Base-by-base conservation (phyloP, 805 yeast genomes). In the Wickerhamomyces pijperi region DNA sequence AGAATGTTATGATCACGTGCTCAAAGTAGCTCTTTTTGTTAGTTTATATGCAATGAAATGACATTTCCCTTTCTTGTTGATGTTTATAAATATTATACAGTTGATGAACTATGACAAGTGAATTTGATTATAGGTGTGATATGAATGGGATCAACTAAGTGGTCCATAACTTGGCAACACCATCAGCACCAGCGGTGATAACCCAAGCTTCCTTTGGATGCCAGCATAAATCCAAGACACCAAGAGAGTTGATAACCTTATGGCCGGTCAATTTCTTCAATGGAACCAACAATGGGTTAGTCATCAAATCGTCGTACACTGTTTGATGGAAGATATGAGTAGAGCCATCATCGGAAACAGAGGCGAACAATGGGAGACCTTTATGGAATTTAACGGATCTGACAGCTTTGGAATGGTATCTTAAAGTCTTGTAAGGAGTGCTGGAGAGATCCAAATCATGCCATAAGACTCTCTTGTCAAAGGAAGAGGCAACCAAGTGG, bases 131-230 rank as follows among this genome's bases (percentile, higher is more conserved):
- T n/a, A n/a, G n/a, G n/a, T n/a, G n/a, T n/a, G n/a, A n/a, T n/a
- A 17, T 16, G 23, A 21, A 6, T 9, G 9, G 9, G 9, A 21
- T 9, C 23, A 21, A 9, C 33, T 32, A 82, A 15, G 95, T 84
- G 20, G 98, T 92, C 98, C 98, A 92, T 54, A 92, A 65, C 55
- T 95, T 78, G 5, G 97, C 97, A 33, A 86, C 77, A 44, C 94
- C 86, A 62, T 92, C 98, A 18, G 97, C 97, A 52, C 97, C 98
- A 11, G 95, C 85, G 56, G 92, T 80, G 60, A 92, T 87, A 55
- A 92, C 69, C 98, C 98, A 92, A 1, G 98, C 96, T 64, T 92
- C 97, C 52, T 80, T 78, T 47, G 97, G 97, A 69, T 92, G 98
- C 98, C 98, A 92, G 37, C 75, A 74, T 36, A 82, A 74, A 55